Evolutionary conservation across 306 rosid genomes (phyloP).

Genomic region (barrel medic (Medicago truncatula)): MtrunA17r5.0-ANR NC_053049.1:40543001-40543500

Average conservation of each 20-base stretch:
- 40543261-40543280: not conserved
- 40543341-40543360: not conserved
- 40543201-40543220: not conserved
- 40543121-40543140: constrained; percentile 47
- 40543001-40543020: not conserved
- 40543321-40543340: not conserved
- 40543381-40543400: constrained; percentile 33
- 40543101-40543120: constrained; percentile 42
- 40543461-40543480: not conserved
- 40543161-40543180: constrained; percentile 32
- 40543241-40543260: not conserved
- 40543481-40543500: not conserved
- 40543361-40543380: not conserved
- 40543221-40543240: not conserved
- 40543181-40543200: constrained; percentile 9
- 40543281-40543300: not conserved
- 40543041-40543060: not conserved
- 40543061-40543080: constrained; percentile 15
- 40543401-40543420: constrained; percentile 48
- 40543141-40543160: constrained; percentile 28
- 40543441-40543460: constrained; percentile 3
- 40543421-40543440: constrained; percentile 54
- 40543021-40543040: not conserved
- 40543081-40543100: constrained; percentile 24
- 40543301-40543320: not conserved